Evolutionary conservation across 1,284 basidiomycete genomes (phyloP).

Genomic region (Cerioporus squamosus): DNA sequence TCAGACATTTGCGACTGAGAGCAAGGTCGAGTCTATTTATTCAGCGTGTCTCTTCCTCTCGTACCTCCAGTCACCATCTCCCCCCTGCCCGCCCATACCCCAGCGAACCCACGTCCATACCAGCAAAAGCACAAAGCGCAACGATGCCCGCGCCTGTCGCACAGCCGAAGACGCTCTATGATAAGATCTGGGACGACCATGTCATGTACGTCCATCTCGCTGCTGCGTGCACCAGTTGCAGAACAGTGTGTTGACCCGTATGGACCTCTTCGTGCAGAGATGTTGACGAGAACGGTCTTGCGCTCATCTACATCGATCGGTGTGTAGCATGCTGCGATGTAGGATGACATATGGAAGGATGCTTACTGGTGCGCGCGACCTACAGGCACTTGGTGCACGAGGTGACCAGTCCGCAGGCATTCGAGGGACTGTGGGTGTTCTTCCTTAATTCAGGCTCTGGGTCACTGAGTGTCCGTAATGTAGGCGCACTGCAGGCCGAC

Average conservation of each 20-base stretch:
- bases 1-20: constrained; percentile 10
- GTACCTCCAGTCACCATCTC: background rate
- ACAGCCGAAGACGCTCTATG: constrained; percentile 85
- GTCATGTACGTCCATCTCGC: constrained; percentile 68
- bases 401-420: constrained; percentile 96
- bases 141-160: constrained; percentile 60
- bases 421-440: constrained; percentile 82
- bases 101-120: background rate
- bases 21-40: constrained; percentile 13
- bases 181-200: constrained; percentile 97
- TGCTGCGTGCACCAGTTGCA: background rate
- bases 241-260: constrained; percentile 1
- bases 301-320: constrained; percentile 94
- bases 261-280: constrained; percentile 47
- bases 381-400: constrained; percentile 91
- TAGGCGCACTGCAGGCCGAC: constrained; percentile 80
- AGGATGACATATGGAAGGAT: constrained; percentile 4
- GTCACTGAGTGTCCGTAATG: constrained; percentile 1
- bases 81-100: background rate
- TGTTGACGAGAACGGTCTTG: constrained; percentile 80
- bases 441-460: background rate
- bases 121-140: background rate
- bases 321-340: constrained; percentile 36
- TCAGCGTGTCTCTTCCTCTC: background rate
- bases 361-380: constrained; percentile 3